phyloP scores from a whole-genome alignment of 352 stramenopile genomes.

The Hyaloperonospora arabidopsidis region DNA sequence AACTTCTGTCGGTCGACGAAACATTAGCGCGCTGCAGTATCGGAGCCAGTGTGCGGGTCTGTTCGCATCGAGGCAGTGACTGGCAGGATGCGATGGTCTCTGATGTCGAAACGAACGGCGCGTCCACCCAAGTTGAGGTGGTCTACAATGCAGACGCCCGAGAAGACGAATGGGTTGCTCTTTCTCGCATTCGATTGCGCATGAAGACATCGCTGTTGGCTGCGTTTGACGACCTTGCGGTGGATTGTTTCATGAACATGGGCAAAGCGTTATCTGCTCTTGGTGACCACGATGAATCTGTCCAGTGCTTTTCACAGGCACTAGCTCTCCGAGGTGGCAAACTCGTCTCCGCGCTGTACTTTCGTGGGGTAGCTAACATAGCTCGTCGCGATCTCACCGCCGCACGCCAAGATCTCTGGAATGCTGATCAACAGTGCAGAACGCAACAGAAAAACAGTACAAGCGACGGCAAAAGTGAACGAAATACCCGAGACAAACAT shows the following conservation, averaged over 20 bases:
- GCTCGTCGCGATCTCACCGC: conserved; percentile 50
- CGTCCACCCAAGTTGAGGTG: conserved; percentile 44
- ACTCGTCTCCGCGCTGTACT: conserved; percentile 35
- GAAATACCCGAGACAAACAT: conserved; percentile 20
- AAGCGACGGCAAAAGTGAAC: conserved; percentile 32
- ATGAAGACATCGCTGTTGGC: conserved; percentile 44
- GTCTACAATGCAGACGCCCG: conserved; percentile 46
- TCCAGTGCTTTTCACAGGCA: conserved; percentile 54
- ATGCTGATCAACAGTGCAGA: conserved; percentile 50
- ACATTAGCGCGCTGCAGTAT: conserved; percentile 38
- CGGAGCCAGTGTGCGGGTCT: conserved; percentile 50
- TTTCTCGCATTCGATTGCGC: conserved; percentile 43
- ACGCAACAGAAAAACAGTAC: conserved; percentile 34
- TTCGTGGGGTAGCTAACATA: conserved; percentile 41
- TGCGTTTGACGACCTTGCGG: conserved; percentile 42
- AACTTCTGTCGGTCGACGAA: conserved; percentile 23
- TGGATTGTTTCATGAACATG: conserved; percentile 81
- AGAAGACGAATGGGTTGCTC: conserved; percentile 44
- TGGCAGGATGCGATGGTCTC: conserved; percentile 58
- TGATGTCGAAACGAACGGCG: conserved; percentile 39
- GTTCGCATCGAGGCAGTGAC: conserved; percentile 6
- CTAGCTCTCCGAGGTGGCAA: conserved; percentile 33
- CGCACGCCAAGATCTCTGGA: conserved; percentile 61
- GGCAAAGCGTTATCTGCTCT: conserved; percentile 59
- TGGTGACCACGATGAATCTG: conserved; percentile 41